phyloP scores from a whole-genome alignment of 371 early-diverging fungal species.

The Syncephalis fuscata region DNA sequence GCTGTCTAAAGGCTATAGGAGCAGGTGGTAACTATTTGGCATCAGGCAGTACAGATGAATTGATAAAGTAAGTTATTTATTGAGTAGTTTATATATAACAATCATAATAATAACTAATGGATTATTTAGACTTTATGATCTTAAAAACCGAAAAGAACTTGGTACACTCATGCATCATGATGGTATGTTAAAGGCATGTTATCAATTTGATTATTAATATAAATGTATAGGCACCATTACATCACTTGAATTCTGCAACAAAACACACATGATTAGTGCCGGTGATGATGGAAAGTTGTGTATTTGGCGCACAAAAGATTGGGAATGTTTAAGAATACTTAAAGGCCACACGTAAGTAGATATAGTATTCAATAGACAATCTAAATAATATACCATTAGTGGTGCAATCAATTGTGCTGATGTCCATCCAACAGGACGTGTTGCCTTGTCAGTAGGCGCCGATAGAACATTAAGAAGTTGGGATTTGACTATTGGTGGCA shows the following conservation, averaged over 20 bases:
- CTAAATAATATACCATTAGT: slow-evolving; percentile 7
- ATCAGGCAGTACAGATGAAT: slow-evolving; percentile 92
- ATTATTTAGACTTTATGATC: slow-evolving; percentile 53
- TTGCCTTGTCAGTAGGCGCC: slow-evolving; percentile 63
- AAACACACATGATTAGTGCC: slow-evolving; percentile 71
- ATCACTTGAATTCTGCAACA: slow-evolving; percentile 57
- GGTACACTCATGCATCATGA: slow-evolving; percentile 83
- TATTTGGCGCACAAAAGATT: slow-evolving; percentile 85
- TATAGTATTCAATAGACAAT: neutral
- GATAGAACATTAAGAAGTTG: slow-evolving; percentile 76
- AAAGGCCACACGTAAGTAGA: slow-evolving; percentile 71
- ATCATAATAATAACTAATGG: neutral
- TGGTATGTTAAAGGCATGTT: slow-evolving; percentile 13
- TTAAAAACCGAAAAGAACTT: slow-evolving; percentile 71
- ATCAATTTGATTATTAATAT: neutral
- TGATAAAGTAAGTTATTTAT: slow-evolving; percentile 36
- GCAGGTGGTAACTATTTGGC: slow-evolving; percentile 65
- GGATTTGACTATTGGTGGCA: slow-evolving; percentile 77
- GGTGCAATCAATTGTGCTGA: slow-evolving; percentile 54
- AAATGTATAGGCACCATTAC: slow-evolving; percentile 51
- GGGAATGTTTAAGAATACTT: slow-evolving; percentile 83
- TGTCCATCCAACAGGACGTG: slow-evolving; percentile 85
- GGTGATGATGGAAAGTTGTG: slow-evolving; percentile 79
- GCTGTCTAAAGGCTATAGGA: slow-evolving; percentile 74
- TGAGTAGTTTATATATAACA: neutral